Evolutionary conservation across 208 protist species (phyloP).

Genomic region (Herpetomonas samuelpessoai): DNA sequence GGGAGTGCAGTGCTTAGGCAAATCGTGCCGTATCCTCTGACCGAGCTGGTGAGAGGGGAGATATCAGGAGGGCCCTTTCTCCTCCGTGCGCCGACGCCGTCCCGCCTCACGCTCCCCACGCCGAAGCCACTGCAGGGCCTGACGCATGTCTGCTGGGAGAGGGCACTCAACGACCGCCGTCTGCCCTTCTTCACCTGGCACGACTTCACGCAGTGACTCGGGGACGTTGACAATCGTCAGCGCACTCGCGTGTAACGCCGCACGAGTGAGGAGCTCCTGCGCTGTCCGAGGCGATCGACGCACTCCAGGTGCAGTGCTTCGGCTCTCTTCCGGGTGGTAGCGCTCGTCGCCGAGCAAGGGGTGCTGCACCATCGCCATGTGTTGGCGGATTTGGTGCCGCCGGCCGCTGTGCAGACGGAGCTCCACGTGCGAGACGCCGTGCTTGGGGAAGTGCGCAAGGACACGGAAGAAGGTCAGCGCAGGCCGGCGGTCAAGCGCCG

Average conservation of each 20-base stretch:
- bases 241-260: slow-evolving; percentile 34
- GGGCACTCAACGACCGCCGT: slow-evolving; percentile 1
- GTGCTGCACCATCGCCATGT: slow-evolving; percentile 60
- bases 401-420: slow-evolving; percentile 54
- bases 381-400: slow-evolving; percentile 83
- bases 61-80: neutral
- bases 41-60: too few species aligned
- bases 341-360: slow-evolving; percentile 67
- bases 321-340: slow-evolving; percentile 46
- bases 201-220: too few species aligned
- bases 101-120: neutral
- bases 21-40: too few species aligned
- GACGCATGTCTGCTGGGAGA: neutral
- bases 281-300: neutral
- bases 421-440: slow-evolving; percentile 60
- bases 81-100: neutral
- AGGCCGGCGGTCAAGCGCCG: slow-evolving; percentile 27
- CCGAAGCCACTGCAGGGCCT: neutral
- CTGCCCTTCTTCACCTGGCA: neutral
- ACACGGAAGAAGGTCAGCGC: slow-evolving; percentile 67
- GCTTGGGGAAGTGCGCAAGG: slow-evolving; percentile 48
- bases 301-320: too few species aligned
- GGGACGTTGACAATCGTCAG: slow-evolving; percentile 16
- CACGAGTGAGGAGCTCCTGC: neutral
- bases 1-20: too few species aligned